Evolutionary conservation across 1,284 basidiomycete species (phyloP), one percentile per base, ranked within the genome.

Genomic region (Chalciporus sp.): DNA sequence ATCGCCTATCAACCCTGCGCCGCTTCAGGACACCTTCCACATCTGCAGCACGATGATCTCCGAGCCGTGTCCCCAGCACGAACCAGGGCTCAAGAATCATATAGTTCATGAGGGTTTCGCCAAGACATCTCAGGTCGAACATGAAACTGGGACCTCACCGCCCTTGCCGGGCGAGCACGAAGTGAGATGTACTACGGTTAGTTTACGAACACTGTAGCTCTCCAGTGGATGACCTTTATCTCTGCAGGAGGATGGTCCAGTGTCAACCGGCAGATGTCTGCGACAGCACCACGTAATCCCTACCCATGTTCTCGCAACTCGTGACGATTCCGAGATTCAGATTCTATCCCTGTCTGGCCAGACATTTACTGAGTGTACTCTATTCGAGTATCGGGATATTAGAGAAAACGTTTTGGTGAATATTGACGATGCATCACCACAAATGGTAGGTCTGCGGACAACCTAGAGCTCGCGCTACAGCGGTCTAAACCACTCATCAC

Each of bases 21-120:
- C 33, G 33, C 31, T 33, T 33, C 31, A 14, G 31, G 31, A 33
- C 31, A 3, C 16, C 31, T 14, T 35, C 33, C 14, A 33, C 12
- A 33, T 17, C n/a, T 28, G 20, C 33, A 9, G 27, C 23, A 47
- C 37, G 7, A 57, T 56, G 54, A 47, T 28, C 19, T 42, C 12
- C 11, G 54, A 57, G 42, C 27, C 54, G 41, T 51, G 47, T 27
- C 42, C 28, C 7, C 47, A 42, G 27, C 46, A 17, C n/a, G 41
- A 42, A 20, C 16, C 39, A 4, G 12, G 26, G 16, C 23, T 37
- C n/a, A 28, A 19, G 31, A 26, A 11, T 31, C 44, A 40, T 27
- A 27, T 4, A 16, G 7, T 52, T 26, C 40, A 23, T 23, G 27
- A 8, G 7, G 26, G 17, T 20, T 19, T n/a, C 31, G 16, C 6